These are phyloP conservation scores for Solanum chiquidenum DNA, from an alignment of 257 asterid species.

Conservation along the genomic window DNA sequence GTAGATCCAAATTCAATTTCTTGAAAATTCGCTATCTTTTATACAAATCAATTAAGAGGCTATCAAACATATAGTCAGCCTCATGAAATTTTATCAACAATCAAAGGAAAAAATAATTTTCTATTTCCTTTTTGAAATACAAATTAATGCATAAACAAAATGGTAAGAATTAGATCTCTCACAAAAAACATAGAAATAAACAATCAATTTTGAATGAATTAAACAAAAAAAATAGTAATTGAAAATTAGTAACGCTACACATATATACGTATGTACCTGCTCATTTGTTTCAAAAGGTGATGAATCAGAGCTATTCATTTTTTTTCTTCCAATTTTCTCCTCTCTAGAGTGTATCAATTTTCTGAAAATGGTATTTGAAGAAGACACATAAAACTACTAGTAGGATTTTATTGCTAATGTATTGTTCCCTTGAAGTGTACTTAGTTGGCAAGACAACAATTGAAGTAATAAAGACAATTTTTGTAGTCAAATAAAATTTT, in stretches of 20 bases:
- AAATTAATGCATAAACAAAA: neutral
- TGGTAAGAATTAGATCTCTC: neutral
- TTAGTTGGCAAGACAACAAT: neutral
- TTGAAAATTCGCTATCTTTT: neutral
- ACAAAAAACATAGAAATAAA: neutral
- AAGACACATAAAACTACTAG: neutral
- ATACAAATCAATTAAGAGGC: neutral
- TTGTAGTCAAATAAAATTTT: neutral
- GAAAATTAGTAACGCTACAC: neutral
- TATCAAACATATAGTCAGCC: neutral
- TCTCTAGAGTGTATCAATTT: neutral
- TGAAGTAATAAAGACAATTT: neutral
- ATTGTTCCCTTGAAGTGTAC: neutral
- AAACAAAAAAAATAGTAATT: too few species aligned
- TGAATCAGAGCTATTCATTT: neutral
- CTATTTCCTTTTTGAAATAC: neutral
- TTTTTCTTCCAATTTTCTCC: neutral
- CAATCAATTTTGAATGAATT: neutral
- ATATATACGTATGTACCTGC: neutral
- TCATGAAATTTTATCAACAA: neutral
- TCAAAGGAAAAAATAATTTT: neutral
- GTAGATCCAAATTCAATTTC: neutral
- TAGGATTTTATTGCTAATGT: neutral
- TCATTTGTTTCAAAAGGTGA: neutral
- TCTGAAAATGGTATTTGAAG: neutral